Base-by-base conservation (phyloP, 1,284 basidiomycete genomes). In the Flammula alnicola region DNA sequence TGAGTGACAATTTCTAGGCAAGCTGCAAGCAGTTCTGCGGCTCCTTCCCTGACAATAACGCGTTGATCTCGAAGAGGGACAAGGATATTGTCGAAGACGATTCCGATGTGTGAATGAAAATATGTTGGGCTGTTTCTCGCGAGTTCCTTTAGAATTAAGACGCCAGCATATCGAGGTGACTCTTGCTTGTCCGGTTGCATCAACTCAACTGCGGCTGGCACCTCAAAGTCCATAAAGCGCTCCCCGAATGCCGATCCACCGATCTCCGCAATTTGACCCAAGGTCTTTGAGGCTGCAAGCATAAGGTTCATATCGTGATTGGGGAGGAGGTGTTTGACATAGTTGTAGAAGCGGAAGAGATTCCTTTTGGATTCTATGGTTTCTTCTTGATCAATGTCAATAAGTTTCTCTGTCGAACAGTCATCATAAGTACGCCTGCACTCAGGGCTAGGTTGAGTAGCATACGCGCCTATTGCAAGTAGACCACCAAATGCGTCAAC, bases 41-140 rank as follows among this genome's bases (percentile, higher is more conserved):
- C 93, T 19, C 92, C 88, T 69, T 98, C 95, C 52, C 95, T 76
- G 5, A 98, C 89, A 63, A 93, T 84, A 40, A 91, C 81, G 41
- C 92, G 80, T 22, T 86, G 79, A 68, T 98, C 95, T 25, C 94
- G 76, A 25, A 98, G 69, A 1, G 95, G 92, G 1, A 88, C 84
- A 60, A 95, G 86, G 49, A 98, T 92, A 69, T 93, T 94, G 64
- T 95, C 93, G 44, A 98, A 86, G 5, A 96, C 89, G 29, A 91
- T 79, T 42, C 82, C 80, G 22, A 97, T 91, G 67, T 93, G 91
- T 1, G 89, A 83, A 61, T 94, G 86, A 67, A 96, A 95, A 62
- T 94, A 88, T 9, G 78, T 84, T 0, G 91, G 88, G 55, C 88
- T 93, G 63, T 94, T 89, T 27, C 84, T 78, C 1, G 95, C 94